Evolutionary conservation across 176 grass and related monocot genomes (phyloP), one percentile per base, ranked within the genome.

Genomic region (Carex myosuroides): DNA sequence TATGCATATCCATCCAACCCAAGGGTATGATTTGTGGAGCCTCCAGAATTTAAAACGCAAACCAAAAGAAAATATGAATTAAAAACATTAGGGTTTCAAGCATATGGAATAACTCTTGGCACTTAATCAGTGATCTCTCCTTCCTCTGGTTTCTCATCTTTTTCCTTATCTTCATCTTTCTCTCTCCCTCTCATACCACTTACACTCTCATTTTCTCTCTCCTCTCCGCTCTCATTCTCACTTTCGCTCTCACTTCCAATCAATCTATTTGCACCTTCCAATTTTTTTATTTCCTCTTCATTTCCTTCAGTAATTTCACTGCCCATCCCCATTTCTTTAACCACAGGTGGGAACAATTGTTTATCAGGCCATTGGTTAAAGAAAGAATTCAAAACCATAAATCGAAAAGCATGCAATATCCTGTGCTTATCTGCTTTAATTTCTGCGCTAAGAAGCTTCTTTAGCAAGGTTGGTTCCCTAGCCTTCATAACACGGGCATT

Each of bases 381-480:
- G 84, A 99, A 99, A 73, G 87, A 91, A 94, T 99, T 99, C 74
- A 89, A 53, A 82, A 68, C 50, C 84, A 94, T 92, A 86, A 95
- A 95, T 82, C 85, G 91, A 79, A 95, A 95, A 35, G 84, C 65
- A 54, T 95, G 93, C 17, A 95, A 81, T 67, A 98, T 77, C 52
- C 70, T 89, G 46, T 75, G 79, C n/a, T 88, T 98, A 76, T 98
- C 96, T 85, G 92, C 90, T 83, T 88, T 98, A 55, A 98, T 89
- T 66, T 98, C 89, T 1, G 91, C 12, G 13, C 53, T 91, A 48
- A 93, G 86, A 88, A 99, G 96, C 87, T 99, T 99, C 86, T 90
- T 87, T 48, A 99, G 69, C 41, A 99, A 91, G 60, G 88, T 90
- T 80, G 91, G 91, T 62, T 95, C 93, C 87, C 88, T 60, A 24